These are phyloP conservation scores for Pythium dissotocum DNA, from an alignment of 352 stramenopile species.

Conservation along the genomic window DNA sequence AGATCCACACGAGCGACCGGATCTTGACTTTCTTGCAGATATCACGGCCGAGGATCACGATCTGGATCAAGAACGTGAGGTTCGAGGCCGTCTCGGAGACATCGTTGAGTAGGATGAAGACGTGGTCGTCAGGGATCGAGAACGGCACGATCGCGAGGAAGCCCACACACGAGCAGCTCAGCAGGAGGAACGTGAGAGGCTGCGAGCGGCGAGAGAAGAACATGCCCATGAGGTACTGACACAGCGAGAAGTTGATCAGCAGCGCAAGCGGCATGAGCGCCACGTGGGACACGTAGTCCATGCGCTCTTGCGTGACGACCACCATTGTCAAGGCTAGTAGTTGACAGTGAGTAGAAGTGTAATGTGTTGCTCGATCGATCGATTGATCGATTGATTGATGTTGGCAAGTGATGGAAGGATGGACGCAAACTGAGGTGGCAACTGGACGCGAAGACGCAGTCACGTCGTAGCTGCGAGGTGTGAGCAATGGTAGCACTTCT, in stretches of 20 bases:
- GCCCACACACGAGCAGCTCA: slow-evolving; percentile 13
- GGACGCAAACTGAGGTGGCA: neutral
- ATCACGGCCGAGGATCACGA: slow-evolving; percentile 33
- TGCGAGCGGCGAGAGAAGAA: slow-evolving; percentile 16
- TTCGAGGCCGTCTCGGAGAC: slow-evolving; percentile 33
- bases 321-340: neutral
- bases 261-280: slow-evolving; percentile 11
- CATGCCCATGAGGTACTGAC: slow-evolving; percentile 18
- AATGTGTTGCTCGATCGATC: no score
- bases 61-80: slow-evolving; percentile 41
- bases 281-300: slow-evolving; percentile 8
- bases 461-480: no score
- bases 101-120: slow-evolving; percentile 24
- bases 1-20: slow-evolving; percentile 15
- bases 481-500: no score
- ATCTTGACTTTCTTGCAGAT: slow-evolving; percentile 33
- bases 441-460: neutral
- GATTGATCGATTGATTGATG: no score
- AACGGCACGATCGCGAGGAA: slow-evolving; percentile 16
- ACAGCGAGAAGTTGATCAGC: slow-evolving; percentile 28
- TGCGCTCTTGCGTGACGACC: slow-evolving; percentile 4
- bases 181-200: neutral
- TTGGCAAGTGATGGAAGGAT: no score
- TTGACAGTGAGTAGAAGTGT: no score
- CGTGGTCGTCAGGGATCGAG: neutral